Percentiles rank a stretch among this genome's conserved stretches.
Conservation (phyloP, 1,139 yeast species). For the Entelexis paramagnoliae region DNA sequence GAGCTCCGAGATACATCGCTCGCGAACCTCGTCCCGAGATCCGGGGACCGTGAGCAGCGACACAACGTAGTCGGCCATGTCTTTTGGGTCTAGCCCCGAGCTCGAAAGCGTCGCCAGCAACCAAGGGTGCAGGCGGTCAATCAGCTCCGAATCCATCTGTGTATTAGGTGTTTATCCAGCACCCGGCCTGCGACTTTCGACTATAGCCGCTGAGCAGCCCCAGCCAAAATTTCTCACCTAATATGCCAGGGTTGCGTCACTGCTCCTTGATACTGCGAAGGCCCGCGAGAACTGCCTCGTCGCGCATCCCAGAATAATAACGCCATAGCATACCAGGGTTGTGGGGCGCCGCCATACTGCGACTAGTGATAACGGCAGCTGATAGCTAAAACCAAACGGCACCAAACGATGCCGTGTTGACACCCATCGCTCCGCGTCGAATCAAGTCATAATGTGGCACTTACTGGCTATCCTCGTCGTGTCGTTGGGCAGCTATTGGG, state of each 20-base stretch:
- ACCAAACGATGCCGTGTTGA: background rate
- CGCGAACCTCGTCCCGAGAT: constrained; percentile 33
- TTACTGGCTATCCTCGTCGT: background rate
- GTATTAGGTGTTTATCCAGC: background rate
- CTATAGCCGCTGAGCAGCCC: background rate
- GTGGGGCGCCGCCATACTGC: background rate
- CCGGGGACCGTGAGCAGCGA: constrained; percentile 37
- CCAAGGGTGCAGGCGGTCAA: constrained; percentile 34
- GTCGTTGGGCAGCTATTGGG: constrained; percentile 8
- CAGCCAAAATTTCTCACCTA: constrained; percentile 2
- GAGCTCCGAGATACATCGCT: constrained; percentile 27
- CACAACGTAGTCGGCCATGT: constrained; percentile 38
- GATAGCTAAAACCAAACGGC: constrained; percentile 1
- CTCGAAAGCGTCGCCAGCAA: constrained; percentile 28
- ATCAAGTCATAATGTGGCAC: background rate
- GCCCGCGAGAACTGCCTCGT: too few species aligned
- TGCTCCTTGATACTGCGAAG: background rate
- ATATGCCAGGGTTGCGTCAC: background rate
- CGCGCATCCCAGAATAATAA: background rate
- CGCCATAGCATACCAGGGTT: background rate
- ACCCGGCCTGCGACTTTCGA: background rate
- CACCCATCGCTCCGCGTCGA: background rate
- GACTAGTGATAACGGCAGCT: background rate
- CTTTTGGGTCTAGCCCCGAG: constrained; percentile 39
- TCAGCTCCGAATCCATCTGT: constrained; percentile 12